Evolutionary conservation across 345 rosid genomes (phyloP).

Genomic region (Camelina neglecta): DNA sequence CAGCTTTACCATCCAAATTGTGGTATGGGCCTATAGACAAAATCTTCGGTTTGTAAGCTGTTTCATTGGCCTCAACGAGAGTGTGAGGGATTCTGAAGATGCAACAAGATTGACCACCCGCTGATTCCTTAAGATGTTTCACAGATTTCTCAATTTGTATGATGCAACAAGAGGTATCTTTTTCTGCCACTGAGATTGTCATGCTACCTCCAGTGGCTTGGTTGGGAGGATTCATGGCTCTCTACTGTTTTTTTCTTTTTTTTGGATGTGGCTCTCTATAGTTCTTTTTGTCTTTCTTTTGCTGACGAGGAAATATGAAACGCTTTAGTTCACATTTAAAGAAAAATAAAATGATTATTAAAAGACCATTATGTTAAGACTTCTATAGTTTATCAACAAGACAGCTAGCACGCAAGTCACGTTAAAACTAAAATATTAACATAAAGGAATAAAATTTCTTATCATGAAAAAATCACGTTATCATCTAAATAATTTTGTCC

Average conservation of each 20-base stretch:
- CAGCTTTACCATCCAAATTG: constrained; percentile 33
- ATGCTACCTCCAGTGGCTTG: neutral
- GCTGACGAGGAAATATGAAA: neutral
- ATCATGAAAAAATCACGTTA: neutral
- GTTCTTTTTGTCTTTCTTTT: neutral
- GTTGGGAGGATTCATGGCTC: constrained; percentile 1
- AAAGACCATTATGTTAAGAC: neutral
- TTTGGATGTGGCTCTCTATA: neutral
- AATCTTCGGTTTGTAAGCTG: constrained; percentile 52
- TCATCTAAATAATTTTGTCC: neutral
- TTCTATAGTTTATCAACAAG: neutral
- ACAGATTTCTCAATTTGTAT: neutral
- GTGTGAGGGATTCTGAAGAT: constrained; percentile 58
- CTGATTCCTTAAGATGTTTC: constrained; percentile 23
- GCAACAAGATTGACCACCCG: constrained; percentile 48
- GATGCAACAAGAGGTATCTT: neutral
- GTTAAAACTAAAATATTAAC: neutral
- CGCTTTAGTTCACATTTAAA: neutral
- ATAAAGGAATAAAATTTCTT: neutral
- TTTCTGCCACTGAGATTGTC: neutral
- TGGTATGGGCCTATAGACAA: constrained; percentile 60
- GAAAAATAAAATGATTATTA: neutral
- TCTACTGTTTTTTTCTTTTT: neutral
- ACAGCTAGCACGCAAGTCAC: neutral
- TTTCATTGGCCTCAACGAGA: constrained; percentile 38